Conservation (phyloP, 495 filamentous ascomycete species). For the Platismatia glauca region DNA sequence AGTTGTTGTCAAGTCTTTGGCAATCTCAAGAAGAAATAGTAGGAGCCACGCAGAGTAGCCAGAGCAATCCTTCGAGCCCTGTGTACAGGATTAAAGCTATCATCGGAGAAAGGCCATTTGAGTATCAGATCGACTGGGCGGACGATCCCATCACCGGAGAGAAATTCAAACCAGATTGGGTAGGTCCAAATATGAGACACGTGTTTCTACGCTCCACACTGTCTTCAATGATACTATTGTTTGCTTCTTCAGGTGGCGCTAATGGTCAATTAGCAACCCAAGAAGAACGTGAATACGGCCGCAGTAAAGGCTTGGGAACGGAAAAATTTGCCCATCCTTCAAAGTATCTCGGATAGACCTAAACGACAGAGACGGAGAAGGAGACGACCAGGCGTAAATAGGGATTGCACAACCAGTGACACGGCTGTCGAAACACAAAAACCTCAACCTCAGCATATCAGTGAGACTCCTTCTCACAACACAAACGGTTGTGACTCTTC, state of each 20-base stretch:
- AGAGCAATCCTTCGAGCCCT: constrained; percentile 8
- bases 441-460: constrained; percentile 1
- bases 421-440: not conserved
- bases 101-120: constrained; percentile 31
- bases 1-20: constrained; percentile 13
- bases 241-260: not conserved
- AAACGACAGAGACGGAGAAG: constrained; percentile 11
- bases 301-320: constrained; percentile 32
- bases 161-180: constrained; percentile 35
- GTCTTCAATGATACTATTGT: not conserved
- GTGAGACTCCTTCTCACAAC: not conserved
- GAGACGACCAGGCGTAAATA: not conserved
- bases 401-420: constrained; percentile 1
- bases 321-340: constrained; percentile 12
- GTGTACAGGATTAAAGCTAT: constrained; percentile 31
- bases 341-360: not conserved
- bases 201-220: not conserved
- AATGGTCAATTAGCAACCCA: constrained; percentile 31
- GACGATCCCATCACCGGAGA: constrained; percentile 26
- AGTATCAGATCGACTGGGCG: constrained; percentile 39
- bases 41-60: constrained; percentile 1
- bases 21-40: constrained; percentile 11
- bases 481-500: not conserved
- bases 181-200: constrained; percentile 22
- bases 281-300: constrained; percentile 31